These are phyloP conservation scores for Mortierella sp. DNA, from an alignment of 371 early-diverging fungal species.

Conservation along the genomic window DNA sequence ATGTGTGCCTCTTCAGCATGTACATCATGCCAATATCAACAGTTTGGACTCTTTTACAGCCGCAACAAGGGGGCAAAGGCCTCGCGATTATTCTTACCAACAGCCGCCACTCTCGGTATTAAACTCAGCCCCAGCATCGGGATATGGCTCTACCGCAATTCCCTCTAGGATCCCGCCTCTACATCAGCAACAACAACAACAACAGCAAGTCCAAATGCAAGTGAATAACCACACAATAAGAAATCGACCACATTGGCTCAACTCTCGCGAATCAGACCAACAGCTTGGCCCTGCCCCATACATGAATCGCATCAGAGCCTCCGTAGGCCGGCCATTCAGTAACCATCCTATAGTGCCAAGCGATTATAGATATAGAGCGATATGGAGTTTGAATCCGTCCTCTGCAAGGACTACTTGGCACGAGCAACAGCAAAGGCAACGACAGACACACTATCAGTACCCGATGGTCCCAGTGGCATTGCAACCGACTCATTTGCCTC, in stretches of 20 bases:
- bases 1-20: background rate
- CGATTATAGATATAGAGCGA: background rate
- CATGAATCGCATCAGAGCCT: background rate
- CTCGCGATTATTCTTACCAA: background rate
- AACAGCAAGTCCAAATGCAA: background rate
- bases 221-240: no score
- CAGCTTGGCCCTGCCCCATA: background rate
- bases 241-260: no score
- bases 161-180: background rate
- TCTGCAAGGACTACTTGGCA: slow-evolving; percentile 26
- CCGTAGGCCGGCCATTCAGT: slow-evolving; percentile 8
- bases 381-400: slow-evolving; percentile 10
- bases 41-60: no score
- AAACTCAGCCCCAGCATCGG: background rate
- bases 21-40: no score
- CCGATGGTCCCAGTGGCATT: no score
- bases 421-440: slow-evolving; percentile 24
- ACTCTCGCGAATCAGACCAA: no score
- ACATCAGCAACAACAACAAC: background rate
- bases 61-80: background rate
- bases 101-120: background rate
- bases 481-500: no score
- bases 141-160: background rate
- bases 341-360: background rate
- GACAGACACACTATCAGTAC: background rate